A percentile compares a stretch with the other conserved stretches of the same genome.
phyloP scores from a whole-genome alignment of 805 yeast species.

The Isabelozyma rhagii region DNA sequence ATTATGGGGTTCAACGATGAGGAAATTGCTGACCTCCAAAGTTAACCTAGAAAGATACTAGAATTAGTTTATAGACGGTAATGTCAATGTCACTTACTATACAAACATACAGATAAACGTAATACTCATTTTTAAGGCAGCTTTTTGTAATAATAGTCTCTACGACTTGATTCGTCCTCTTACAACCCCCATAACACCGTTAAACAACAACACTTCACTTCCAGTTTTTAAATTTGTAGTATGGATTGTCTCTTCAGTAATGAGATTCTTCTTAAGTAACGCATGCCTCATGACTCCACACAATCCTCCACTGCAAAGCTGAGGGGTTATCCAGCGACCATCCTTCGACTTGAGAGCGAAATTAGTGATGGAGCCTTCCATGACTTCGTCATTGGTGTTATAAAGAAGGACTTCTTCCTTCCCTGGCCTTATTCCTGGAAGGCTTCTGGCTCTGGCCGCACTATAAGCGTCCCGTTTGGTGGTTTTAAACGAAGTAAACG shows the following conservation, averaged over 20 bases:
- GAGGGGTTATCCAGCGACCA: slow-evolving; percentile 77
- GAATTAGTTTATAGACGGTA: neutral
- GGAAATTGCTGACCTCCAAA: slow-evolving; percentile 38
- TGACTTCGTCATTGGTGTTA: slow-evolving; percentile 54
- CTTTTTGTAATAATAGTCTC: neutral
- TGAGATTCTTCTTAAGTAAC: slow-evolving; percentile 49
- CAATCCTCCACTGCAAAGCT: slow-evolving; percentile 73
- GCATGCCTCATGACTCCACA: slow-evolving; percentile 78
- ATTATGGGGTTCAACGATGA: slow-evolving; percentile 69
- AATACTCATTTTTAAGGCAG: neutral
- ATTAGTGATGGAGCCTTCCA: slow-evolving; percentile 83
- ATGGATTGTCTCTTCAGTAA: slow-evolving; percentile 52
- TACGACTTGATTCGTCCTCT: slow-evolving; percentile 35
- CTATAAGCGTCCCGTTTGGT: slow-evolving; percentile 65
- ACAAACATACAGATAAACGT: slow-evolving; percentile 5
- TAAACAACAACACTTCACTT: slow-evolving; percentile 68
- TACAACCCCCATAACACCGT: slow-evolving; percentile 80
- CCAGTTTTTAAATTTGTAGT: slow-evolving; percentile 55
- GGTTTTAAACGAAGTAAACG: slow-evolving; percentile 86
- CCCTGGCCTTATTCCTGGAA: slow-evolving; percentile 36
- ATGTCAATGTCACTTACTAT: neutral
- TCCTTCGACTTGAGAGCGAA: slow-evolving; percentile 56
- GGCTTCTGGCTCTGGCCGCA: slow-evolving; percentile 52
- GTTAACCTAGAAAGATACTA: slow-evolving; percentile 6
- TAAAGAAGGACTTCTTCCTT: slow-evolving; percentile 67